Conservation (phyloP, 2,329 filamentous ascomycete genomes). For the Cordyceps javanica region DNA sequence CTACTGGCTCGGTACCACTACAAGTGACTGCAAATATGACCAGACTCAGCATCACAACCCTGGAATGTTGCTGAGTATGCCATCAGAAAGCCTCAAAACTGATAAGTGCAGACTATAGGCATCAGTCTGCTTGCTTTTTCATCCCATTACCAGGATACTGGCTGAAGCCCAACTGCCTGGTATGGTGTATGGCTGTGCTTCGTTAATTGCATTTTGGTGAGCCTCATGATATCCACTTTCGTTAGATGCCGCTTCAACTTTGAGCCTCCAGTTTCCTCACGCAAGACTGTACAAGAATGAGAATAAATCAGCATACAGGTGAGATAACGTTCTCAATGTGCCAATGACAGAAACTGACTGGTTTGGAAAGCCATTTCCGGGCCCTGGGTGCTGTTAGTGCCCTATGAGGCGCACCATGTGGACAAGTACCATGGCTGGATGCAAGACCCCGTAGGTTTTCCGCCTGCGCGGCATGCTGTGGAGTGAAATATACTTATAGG, state of each 20-base stretch:
- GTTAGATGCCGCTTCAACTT: neutral
- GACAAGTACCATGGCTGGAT: constrained; percentile 85
- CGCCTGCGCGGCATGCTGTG: neutral
- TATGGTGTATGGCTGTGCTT: constrained; percentile 2
- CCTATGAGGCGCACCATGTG: constrained; percentile 79
- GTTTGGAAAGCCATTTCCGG: constrained; percentile 56
- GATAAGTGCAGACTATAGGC: too few species aligned
- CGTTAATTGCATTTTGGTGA: constrained; percentile 8
- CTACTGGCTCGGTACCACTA: too few species aligned
- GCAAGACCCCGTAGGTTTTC: constrained; percentile 59
- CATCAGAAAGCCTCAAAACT: too few species aligned
- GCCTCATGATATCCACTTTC: neutral
- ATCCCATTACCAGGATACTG: too few species aligned
- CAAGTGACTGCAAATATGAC: too few species aligned
- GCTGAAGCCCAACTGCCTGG: too few species aligned
- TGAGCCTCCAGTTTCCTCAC: neutral
- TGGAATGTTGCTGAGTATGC: too few species aligned
- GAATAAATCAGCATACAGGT: neutral
- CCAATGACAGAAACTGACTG: neutral
- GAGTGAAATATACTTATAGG: neutral
- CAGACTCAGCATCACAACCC: too few species aligned
- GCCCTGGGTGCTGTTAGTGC: constrained; percentile 65
- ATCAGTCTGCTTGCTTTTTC: too few species aligned
- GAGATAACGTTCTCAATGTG: neutral
- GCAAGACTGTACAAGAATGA: neutral